Evolutionary conservation across 2,329 filamentous ascomycete species (phyloP), one percentile per base, ranked within the genome.

Genomic region (Calonectria leucothoes): DNA sequence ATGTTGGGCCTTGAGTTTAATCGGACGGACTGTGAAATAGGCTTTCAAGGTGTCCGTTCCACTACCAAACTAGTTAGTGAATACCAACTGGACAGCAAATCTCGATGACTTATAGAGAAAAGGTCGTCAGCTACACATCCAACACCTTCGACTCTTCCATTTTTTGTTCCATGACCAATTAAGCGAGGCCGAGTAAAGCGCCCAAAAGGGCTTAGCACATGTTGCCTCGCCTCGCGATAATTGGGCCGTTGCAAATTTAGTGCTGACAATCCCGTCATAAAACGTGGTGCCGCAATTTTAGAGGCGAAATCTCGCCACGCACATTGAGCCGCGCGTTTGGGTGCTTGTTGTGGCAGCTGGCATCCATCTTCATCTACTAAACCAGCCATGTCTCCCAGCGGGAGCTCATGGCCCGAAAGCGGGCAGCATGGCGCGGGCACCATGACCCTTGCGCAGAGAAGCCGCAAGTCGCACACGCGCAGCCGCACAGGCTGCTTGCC

Each of bases 401-500:
- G 55, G 14, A 17, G 35, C 10, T 4, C 23, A n/a, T n/a, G n/a
- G 27, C 59, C 39, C 2, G 39, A 64, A 33, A 11, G 14, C 4
- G 17, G 27, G 8, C 59, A 23, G 39, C 17, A 64, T 11, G 59
- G 25, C 59, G 17, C 37, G 20, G 20, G 39, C 25, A 12, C 33
- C 29, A 11, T 15, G 31, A 14, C 27, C 10, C 27, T 20, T n/a
- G 66, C 29, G 29, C 42, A 31, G 14, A 70, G 67, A 27, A 23
- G 59, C 23, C 75, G 73, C 6, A 72, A 61, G 15, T 5, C 45
- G 11, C 69, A 76, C 33, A 72, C 72, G 7, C 76, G 76, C 4
- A 78, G 76, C 29, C 74, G 76, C n/a, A 76, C 76, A 0, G 76
- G 76, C 1, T 78, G 76, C 69, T 69, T 76, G n/a, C 75, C 74